A percentile compares a stretch with the other conserved stretches of the same genome.
Conservation (phyloP, 352 stramenopile genomes). For the Pelagophyceae sp. region DNA sequence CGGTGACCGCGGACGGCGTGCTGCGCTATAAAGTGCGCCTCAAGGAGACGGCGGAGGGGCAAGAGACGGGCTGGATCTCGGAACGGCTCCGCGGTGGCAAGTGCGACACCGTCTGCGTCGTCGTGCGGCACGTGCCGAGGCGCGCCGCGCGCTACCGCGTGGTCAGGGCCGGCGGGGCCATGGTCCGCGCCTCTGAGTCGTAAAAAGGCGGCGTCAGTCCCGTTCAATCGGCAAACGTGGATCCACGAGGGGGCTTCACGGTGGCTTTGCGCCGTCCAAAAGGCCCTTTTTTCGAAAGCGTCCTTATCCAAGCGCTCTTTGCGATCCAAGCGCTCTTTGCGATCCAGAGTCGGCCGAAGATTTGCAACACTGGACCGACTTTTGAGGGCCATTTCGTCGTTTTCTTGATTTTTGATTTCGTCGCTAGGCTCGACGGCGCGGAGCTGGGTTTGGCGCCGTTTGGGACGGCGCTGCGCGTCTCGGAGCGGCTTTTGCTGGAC, state of each 20-base stretch:
- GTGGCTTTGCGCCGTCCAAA: constrained; percentile 29
- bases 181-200: constrained; percentile 9
- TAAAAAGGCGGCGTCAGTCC: no score
- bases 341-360: no score
- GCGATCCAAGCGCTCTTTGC: no score
- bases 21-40: constrained; percentile 28
- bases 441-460: constrained; percentile 3
- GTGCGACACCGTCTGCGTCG: constrained; percentile 15
- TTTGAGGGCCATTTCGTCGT: no score
- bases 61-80: constrained; percentile 36
- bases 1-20: constrained; percentile 33
- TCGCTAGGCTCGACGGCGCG: background rate
- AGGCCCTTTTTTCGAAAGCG: no score
- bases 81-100: constrained; percentile 33
- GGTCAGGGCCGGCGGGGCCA: constrained; percentile 22
- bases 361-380: no score
- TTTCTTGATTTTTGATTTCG: no score
- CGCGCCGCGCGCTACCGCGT: constrained; percentile 13
- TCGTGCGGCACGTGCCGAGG: constrained; percentile 5
- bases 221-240: constrained; percentile 12
- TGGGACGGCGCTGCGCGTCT: background rate
- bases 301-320: no score
- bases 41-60: background rate
- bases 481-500: constrained; percentile 13
- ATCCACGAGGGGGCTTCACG: constrained; percentile 28